phyloP scores from a whole-genome alignment of 2,329 filamentous ascomycete genomes.

The Proliferodiscus dingleyae region DNA sequence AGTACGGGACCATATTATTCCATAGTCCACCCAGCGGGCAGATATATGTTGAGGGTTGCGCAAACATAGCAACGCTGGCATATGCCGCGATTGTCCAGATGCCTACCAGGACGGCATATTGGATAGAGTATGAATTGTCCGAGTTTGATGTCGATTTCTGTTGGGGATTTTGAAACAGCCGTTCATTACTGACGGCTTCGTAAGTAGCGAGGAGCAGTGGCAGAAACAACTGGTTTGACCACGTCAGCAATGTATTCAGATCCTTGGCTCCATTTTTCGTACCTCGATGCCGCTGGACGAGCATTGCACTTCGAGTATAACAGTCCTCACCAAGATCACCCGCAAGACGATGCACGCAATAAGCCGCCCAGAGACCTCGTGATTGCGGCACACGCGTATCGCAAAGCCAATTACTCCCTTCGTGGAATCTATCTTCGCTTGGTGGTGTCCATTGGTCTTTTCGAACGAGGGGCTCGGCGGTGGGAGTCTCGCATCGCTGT shows the following conservation, averaged over 20 bases:
- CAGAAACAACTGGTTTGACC: constrained; percentile 8
- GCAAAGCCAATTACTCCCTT: background rate
- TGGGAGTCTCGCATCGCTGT: background rate
- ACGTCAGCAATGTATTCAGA: background rate
- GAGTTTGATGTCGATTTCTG: background rate
- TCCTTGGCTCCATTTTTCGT: background rate
- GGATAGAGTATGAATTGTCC: background rate
- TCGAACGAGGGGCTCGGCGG: background rate
- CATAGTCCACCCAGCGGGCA: constrained; percentile 5
- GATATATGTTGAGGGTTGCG: constrained; percentile 11
- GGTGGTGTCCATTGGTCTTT: background rate
- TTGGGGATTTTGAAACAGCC: background rate
- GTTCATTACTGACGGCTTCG: constrained; percentile 3
- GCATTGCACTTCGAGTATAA: constrained; percentile 8
- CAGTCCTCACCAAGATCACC: constrained; percentile 3
- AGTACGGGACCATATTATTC: background rate
- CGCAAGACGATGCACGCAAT: constrained; percentile 5
- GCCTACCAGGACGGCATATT: constrained; percentile 1
- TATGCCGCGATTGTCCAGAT: constrained; percentile 2
- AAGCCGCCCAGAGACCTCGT: constrained; percentile 1
- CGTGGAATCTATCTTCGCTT: background rate
- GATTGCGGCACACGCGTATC: background rate
- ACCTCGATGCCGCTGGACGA: constrained; percentile 12
- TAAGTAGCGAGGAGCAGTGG: constrained; percentile 8
- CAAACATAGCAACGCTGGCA: constrained; percentile 1